Evolutionary conservation across 805 yeast genomes (phyloP).

Genomic region (Lipomyces lipofer): DNA sequence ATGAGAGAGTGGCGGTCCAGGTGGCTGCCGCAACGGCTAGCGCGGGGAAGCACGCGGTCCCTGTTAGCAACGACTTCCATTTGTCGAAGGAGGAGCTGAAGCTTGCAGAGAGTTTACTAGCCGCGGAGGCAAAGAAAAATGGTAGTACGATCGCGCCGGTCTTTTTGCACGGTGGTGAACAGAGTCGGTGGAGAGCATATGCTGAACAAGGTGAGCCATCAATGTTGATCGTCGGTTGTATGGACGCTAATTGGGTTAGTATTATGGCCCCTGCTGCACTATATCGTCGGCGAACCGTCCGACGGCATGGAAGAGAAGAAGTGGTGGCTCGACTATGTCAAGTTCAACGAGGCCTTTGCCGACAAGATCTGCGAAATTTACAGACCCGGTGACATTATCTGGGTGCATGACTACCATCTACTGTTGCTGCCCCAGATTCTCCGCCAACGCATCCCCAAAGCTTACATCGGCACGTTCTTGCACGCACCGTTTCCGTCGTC

Average conservation of each 20-base stretch:
- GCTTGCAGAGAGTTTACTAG: slow-evolving; percentile 48
- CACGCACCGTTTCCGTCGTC: slow-evolving; percentile 95
- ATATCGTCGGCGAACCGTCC: slow-evolving; percentile 74
- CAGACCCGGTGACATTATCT: slow-evolving; percentile 83
- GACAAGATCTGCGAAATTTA: slow-evolving; percentile 71
- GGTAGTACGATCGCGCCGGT: slow-evolving; percentile 73
- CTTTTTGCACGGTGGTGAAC: slow-evolving; percentile 81
- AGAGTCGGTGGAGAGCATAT: slow-evolving; percentile 70
- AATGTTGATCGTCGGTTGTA: neutral
- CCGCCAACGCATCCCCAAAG: slow-evolving; percentile 72
- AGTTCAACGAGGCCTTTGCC: slow-evolving; percentile 87
- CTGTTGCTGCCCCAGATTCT: slow-evolving; percentile 78
- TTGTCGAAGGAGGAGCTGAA: slow-evolving; percentile 54
- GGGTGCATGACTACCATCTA: slow-evolving; percentile 90
- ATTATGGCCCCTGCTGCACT: slow-evolving; percentile 94
- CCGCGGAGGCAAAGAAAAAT: slow-evolving; percentile 37
- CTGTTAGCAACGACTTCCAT: slow-evolving; percentile 57
- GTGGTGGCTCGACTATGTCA: slow-evolving; percentile 89
- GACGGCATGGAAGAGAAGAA: slow-evolving; percentile 68
- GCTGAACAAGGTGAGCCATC: slow-evolving; percentile 30
- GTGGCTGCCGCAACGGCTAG: slow-evolving; percentile 14
- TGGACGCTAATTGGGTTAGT: slow-evolving; percentile 5
- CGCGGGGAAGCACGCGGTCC: slow-evolving; percentile 7
- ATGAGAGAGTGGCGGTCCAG: slow-evolving; percentile 18
- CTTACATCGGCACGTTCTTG: slow-evolving; percentile 72